A percentile compares a stretch with the other conserved stretches of the same genome.
These are phyloP conservation scores for Eimeria praecox DNA, from an alignment of 169 alveolate species.

Conservation along the genomic window DNA sequence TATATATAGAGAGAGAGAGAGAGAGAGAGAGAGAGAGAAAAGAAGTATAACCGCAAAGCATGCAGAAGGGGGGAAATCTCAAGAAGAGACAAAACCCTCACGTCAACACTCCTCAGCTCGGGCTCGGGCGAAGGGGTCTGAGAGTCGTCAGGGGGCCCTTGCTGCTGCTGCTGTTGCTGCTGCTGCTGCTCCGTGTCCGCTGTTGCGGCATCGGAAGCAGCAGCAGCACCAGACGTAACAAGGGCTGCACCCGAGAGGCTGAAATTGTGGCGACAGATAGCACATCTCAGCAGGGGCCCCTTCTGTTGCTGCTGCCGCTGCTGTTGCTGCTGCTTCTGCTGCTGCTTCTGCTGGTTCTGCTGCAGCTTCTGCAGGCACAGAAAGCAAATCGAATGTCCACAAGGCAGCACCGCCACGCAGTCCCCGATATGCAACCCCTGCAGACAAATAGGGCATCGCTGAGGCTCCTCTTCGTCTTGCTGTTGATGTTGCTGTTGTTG, in stretches of 20 bases:
- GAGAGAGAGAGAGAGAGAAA: not conserved
- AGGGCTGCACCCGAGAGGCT: constrained; percentile 32
- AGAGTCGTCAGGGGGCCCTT: not conserved
- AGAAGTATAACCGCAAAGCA: not conserved
- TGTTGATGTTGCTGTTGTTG: constrained; percentile 39
- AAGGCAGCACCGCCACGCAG: constrained; percentile 74
- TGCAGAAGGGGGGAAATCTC: not conserved
- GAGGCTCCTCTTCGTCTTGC: constrained; percentile 53
- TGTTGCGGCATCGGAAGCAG: constrained; percentile 7
- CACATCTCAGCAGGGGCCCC: constrained; percentile 21
- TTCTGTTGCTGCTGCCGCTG: constrained; percentile 5
- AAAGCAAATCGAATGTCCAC: constrained; percentile 75
- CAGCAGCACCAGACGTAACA: constrained; percentile 17
- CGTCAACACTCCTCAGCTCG: not conserved
- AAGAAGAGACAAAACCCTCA: not conserved
- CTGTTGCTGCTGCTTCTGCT: constrained; percentile 52
- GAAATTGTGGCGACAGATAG: constrained; percentile 24
- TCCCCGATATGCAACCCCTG: constrained; percentile 9
- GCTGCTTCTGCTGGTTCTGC: constrained; percentile 43
- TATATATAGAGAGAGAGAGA: not conserved
- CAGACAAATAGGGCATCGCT: constrained; percentile 76
- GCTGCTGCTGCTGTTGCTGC: constrained; percentile 33
- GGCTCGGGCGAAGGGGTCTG: constrained; percentile 37
- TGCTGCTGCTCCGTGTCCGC: not conserved
- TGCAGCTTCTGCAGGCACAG: constrained; percentile 53